phyloP scores from a whole-genome alignment of 768 basidiomycete genomes.

The Boletus speciosus region DNA sequence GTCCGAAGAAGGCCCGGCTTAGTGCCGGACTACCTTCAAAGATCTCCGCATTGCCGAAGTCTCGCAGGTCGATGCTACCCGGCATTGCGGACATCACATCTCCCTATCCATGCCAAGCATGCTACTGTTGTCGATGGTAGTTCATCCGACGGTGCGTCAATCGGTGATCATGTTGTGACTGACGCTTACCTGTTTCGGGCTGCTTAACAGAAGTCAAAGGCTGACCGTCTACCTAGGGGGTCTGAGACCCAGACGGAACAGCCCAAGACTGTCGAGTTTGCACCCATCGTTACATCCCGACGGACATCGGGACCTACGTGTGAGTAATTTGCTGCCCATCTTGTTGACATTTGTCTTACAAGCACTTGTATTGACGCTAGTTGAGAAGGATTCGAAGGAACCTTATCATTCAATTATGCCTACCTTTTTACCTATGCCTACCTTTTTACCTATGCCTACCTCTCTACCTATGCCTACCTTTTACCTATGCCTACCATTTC shows the following conservation, averaged over 20 bases:
- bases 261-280: background rate
- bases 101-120: background rate
- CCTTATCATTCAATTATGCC: background rate
- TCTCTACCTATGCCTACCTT: background rate
- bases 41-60: no score
- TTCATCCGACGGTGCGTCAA: background rate
- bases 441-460: background rate
- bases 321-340: background rate
- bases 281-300: background rate
- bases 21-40: background rate
- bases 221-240: constrained; percentile 4
- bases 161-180: background rate
- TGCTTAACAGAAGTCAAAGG: constrained; percentile 3
- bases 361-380: background rate
- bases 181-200: background rate
- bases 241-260: constrained; percentile 9
- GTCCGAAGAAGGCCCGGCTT: background rate
- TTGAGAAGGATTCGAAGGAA: background rate
- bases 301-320: background rate
- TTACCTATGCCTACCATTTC: background rate
- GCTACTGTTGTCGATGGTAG: background rate
- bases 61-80: no score
- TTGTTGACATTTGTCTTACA: constrained; percentile 1
- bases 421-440: background rate
- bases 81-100: no score